Evolutionary conservation across 352 stramenopile species (phyloP), one percentile per base, ranked within the genome.

Genomic region (Elongisporangium senticosum): DNA sequence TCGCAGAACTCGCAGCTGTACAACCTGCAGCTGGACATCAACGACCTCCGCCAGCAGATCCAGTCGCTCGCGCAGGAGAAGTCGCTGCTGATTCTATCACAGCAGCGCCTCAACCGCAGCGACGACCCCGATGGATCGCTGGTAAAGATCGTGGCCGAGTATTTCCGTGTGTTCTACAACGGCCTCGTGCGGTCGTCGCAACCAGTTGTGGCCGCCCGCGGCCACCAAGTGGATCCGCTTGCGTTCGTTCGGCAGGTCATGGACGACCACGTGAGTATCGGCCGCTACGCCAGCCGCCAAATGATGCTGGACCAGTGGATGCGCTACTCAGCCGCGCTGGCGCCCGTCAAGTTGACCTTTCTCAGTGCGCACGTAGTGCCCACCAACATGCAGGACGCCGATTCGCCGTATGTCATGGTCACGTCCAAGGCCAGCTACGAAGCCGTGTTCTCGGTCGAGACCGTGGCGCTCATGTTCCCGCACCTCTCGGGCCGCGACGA

Each of bases 21-120:
- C 63, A 87, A 85, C 50, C 54, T 85, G 22, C 68, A 83, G 60
- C 65, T 87, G 19, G 77, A 87, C 51, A 58, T 87, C 15, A 67
- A 75, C 22, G 63, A 59, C 53, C 51, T 84, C 21, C 71, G 67
- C 11, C 75, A 81, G 40, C 66, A 85, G 51, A 72, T 85, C 55
- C 64, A 75, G 33, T 56, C 63, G 4, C 57, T 85, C n/a, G 15
- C 20, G 0, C 64, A 77, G 49, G 71, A 71, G 58, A 58, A 64
- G 4, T 53, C 65, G 2, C 13, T 43, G 33, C 11, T 43, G 33
- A 17, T 85, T 28, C 62, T 85, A 6, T 53, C 64, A 7, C 51
- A 63, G 6, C 63, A 69, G 3, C 53, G 37, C 21, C 61, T 87
- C 23, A 82, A 82, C 51, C 68, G 69, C 19, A 67, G 62, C 10